These are phyloP conservation scores for Candida sakaeoensis DNA, from an alignment of 805 yeast genomes.

Conservation along the genomic window DNA sequence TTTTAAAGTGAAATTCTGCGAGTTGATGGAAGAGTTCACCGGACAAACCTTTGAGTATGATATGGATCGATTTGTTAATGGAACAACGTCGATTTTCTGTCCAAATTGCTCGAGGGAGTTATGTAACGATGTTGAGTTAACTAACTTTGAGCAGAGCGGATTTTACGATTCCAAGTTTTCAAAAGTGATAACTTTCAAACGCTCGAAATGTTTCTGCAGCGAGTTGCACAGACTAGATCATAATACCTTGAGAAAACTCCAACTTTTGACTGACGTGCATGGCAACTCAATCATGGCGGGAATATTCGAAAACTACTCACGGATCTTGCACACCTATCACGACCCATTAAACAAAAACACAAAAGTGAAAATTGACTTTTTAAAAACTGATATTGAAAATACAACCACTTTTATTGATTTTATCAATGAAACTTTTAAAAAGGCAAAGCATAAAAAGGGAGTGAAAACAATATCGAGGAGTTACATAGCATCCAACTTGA, in stretches of 20 bases:
- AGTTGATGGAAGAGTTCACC: not conserved
- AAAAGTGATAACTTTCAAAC: not conserved
- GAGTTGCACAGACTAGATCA: not conserved
- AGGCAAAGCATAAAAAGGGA: not conserved
- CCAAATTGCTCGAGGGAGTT: constrained; percentile 1
- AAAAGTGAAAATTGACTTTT: not conserved
- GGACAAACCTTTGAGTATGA: not conserved
- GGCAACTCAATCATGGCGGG: not conserved
- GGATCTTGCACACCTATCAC: not conserved
- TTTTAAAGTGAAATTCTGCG: not conserved
- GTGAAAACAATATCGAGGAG: not conserved
- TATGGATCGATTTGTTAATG: not conserved
- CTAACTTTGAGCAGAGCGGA: not conserved
- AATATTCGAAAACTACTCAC: not conserved
- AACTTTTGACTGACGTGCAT: not conserved
- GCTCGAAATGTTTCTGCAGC: not conserved
- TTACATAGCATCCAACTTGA: not conserved
- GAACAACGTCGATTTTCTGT: not conserved
- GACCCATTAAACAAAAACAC: not conserved
- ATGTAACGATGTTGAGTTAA: not conserved
- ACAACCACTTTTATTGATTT: not conserved
- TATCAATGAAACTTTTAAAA: constrained; percentile 1
- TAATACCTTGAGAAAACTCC: constrained; percentile 1
- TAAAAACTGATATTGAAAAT: not conserved
- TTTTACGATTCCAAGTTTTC: not conserved